Base-by-base conservation (phyloP, 192 early-diverging fungal species). In the Coemansia sp. region DNA sequence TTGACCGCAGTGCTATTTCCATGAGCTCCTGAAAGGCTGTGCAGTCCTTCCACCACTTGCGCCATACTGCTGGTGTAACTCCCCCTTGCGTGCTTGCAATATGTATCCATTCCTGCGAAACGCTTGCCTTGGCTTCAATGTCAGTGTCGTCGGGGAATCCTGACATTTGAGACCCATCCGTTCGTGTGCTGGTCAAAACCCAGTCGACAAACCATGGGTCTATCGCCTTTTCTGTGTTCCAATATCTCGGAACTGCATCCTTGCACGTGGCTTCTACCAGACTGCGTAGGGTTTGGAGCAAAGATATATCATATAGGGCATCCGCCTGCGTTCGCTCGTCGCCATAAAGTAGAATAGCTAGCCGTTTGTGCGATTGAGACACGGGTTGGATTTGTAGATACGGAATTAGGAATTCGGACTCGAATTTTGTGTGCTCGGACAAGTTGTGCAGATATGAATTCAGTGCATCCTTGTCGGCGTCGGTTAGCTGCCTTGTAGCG, bases 41-140 rank as follows among this genome's bases (percentile, higher is more conserved):
- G 52, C 50, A 69, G 17, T 40, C 30, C 8, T 36, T 48, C 65
- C 68, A 68, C 76, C 76, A 79, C 1, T n/a, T 23, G 17, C 57
- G 67, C 62, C 70, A 79, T 15, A 40, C 64, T 23, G 37, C 33
- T 2, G 40, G 50, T 10, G 59, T 30, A 13, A 68, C 38, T 4
- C 29, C 30, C 9, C 72, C 65, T n/a, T 57, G 58, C 8, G 53
- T 53, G 7, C n/a, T 28, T 28, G 64, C 45, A 33, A 56, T 53
- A 4, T 7, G 25, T 48, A 54, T 25, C 71, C 71, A 74, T 29
- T 54, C 53, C 31, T 23, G 19, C 7, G 47, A 48, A 25, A 23
- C 3, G 17, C 22, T 5, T 42, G 19, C 15, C 6, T 15, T 27
- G 2, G 17, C 14, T 2, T 55, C 20, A 8, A n/a, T 44, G 38